phyloP scores from a whole-genome alignment of 2,329 filamentous ascomycete genomes.

The Pyrenophora teres region DNA sequence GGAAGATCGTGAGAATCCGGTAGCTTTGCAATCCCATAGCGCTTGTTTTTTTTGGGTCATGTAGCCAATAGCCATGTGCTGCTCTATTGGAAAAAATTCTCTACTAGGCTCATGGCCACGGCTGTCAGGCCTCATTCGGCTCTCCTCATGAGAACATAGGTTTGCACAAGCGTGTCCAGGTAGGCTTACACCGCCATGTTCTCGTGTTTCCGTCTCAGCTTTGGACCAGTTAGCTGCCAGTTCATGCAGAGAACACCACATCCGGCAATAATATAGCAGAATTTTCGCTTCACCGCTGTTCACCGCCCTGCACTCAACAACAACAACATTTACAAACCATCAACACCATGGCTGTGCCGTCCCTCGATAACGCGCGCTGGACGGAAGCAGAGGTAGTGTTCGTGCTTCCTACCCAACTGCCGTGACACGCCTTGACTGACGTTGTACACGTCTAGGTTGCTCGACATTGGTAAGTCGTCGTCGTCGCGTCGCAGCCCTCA shows the following conservation, averaged over 20 bases:
- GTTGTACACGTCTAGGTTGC: slow-evolving; percentile 35
- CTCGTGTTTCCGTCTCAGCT: slow-evolving; percentile 27
- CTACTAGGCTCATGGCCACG: slow-evolving; percentile 21
- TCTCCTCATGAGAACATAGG: slow-evolving; percentile 10
- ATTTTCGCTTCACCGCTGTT: slow-evolving; percentile 41
- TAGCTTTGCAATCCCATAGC: slow-evolving; percentile 6
- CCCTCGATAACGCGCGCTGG: slow-evolving; percentile 39
- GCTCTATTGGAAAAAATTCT: slow-evolving; percentile 23
- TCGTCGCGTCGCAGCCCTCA: slow-evolving; percentile 21
- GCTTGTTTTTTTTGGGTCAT: not conserved
- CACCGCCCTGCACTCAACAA: slow-evolving; percentile 34
- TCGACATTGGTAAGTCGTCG: slow-evolving; percentile 63
- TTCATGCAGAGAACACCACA: slow-evolving; percentile 28
- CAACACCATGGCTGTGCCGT: slow-evolving; percentile 34
- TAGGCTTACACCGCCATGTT: slow-evolving; percentile 35
- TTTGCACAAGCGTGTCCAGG: slow-evolving; percentile 1
- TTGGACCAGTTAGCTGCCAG: slow-evolving; percentile 37
- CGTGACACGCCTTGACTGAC: too few species aligned
- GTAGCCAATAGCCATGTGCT: too few species aligned
- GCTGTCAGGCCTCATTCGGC: slow-evolving; percentile 27
- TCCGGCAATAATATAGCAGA: slow-evolving; percentile 23
- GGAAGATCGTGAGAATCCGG: not conserved
- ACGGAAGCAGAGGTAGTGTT: slow-evolving; percentile 52
- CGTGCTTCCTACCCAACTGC: too few species aligned
- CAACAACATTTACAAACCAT: slow-evolving; percentile 18